Conservation (phyloP, 345 rosid species). For the Salix dunnii region DNA sequence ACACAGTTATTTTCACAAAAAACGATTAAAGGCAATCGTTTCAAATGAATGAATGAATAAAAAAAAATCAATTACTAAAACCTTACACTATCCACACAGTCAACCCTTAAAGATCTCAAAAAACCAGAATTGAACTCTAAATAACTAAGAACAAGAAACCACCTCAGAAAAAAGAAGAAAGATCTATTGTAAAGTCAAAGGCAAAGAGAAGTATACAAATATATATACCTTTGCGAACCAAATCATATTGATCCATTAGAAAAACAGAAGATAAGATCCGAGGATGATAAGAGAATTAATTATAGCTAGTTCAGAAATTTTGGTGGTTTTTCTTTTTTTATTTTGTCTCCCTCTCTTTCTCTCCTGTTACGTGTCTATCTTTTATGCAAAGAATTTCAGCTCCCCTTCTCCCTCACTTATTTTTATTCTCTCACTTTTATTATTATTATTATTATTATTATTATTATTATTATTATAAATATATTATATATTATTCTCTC, state of each 20-base stretch:
- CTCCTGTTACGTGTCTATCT: not conserved
- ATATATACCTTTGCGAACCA: conserved; percentile 59
- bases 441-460: not conserved
- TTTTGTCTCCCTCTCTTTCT: not conserved
- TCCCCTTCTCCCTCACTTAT: not conserved
- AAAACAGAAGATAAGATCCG: conserved; percentile 22
- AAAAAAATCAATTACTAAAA: not conserved
- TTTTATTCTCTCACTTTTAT: not conserved
- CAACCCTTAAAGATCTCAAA: conserved; percentile 22
- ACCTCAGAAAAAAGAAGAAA: not conserved
- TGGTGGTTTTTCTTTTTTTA: conserved; percentile 1
- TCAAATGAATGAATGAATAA: not conserved
- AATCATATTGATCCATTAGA: conserved; percentile 64
- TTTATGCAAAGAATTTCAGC: not conserved
- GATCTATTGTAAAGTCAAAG: not conserved
- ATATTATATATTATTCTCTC: not conserved
- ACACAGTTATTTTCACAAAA: not conserved
- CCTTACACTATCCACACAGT: conserved; percentile 12
- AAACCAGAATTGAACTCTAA: not conserved
- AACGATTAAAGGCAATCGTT: not conserved
- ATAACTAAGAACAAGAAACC: not conserved
- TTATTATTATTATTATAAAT: not conserved
- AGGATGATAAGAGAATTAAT: not conserved
- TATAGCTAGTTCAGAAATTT: not conserved
- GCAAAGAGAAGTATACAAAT: too few species aligned